Conservation (phyloP, 805 yeast species). For the Candida nemodendra region DNA sequence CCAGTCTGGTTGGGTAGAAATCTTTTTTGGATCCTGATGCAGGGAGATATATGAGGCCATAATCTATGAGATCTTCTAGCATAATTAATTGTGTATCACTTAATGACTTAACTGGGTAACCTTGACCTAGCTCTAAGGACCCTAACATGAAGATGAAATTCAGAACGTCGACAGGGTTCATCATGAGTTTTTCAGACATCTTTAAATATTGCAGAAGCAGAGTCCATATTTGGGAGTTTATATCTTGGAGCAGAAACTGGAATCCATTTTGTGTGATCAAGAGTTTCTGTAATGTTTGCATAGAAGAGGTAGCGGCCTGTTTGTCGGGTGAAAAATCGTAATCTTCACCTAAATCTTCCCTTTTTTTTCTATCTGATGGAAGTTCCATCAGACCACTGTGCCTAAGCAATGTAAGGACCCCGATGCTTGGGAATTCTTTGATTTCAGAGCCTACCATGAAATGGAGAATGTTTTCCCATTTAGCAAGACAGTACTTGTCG, state of each 20-base stretch:
- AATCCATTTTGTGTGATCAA: conserved; percentile 89
- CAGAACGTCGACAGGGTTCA: conserved; percentile 95
- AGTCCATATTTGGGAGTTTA: conserved; percentile 94
- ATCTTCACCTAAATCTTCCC: conserved; percentile 26
- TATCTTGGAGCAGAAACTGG: conserved; percentile 89
- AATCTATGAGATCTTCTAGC: conserved; percentile 87
- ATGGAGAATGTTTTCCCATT: conserved; percentile 95
- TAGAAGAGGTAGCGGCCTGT: conserved; percentile 17
- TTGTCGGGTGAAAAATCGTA: conserved; percentile 20
- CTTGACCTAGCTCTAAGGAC: conserved; percentile 85
- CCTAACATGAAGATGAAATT: conserved; percentile 94
- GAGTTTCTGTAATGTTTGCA: conserved; percentile 36
- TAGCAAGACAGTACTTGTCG: conserved; percentile 76
- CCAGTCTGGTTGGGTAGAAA: conserved; percentile 88
- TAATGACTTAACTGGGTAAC: conserved; percentile 68
- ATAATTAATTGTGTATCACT: conserved; percentile 79
- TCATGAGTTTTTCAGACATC: conserved; percentile 76
- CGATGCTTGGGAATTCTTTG: conserved; percentile 67
- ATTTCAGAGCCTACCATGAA: conserved; percentile 95
- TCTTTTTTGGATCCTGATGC: conserved; percentile 9
- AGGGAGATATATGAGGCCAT: conserved; percentile 73
- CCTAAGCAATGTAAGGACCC: conserved; percentile 71
- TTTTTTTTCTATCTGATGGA: conserved; percentile 29
- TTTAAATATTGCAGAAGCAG: conserved; percentile 81
- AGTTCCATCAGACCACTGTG: conserved; percentile 90